Evolutionary conservation across 1,284 basidiomycete species (phyloP), one percentile per base, ranked within the genome.

Genomic region (Flammula alnicola): DNA sequence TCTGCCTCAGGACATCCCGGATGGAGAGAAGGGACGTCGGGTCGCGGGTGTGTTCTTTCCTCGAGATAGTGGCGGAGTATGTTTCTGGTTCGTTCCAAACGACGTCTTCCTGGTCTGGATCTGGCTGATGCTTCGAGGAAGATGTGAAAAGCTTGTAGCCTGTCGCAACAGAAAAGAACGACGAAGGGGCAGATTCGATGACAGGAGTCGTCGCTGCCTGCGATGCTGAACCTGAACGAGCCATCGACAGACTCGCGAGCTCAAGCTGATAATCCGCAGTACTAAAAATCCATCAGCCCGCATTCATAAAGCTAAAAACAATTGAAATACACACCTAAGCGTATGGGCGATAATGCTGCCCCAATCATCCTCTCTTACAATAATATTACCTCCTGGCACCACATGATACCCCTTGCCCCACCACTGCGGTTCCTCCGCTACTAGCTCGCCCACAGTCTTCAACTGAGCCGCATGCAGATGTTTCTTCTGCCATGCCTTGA

Each of bases 301-400:
- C 7, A 7, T 16, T 23, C 12, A 37, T 6, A 49, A 22, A 39
- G 10, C 7, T 14, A 29, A 30, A 19, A 11, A 35, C 16, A 36
- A 27, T 38, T 10, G 16, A 6, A 20, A 47, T 59, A 53, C 68
- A 20, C 52, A 84, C 83, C 84, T 84, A 39, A 88, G 67, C 2
- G 85, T 86, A 65, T 84, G 87, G 2, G 86, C 81, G 55, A 88
- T 88, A 41, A 89, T 81, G 60, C 84, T 88, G 1, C 85, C 85
- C 83, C 82, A 86, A 63, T 88, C 86, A 54, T 80, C 75, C 58
- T 91, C 88, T 42, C 79, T 66, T 6, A 91, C 76, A 44, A 91
- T 74, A 2, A 90, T 74, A 55, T 80, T 82, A 7, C 84, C 79
- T 3, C 83, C 82, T 11, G 88, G 87, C 12, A 87, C 70, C 27